Evolutionary conservation across 108 stramenopile species (phyloP).

Genomic region (Cyclotella atomus): DNA sequence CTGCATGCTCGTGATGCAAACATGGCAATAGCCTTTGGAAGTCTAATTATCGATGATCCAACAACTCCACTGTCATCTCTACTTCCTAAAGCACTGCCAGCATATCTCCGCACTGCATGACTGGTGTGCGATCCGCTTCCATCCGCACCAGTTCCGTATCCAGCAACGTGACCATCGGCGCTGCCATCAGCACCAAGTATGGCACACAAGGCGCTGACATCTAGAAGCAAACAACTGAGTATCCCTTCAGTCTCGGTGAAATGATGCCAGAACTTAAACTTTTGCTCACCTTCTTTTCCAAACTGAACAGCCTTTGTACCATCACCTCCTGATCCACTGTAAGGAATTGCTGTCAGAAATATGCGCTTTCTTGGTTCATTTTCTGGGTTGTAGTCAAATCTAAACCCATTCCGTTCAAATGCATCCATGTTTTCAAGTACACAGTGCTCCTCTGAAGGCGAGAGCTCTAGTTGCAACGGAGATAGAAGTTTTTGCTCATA

Average conservation of each 20-base stretch:
- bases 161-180: constrained; percentile 56
- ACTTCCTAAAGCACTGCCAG: constrained; percentile 38
- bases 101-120: constrained; percentile 85
- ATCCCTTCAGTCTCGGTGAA: no score
- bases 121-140: constrained; percentile 75
- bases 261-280: background rate
- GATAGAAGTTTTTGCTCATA: constrained; percentile 82
- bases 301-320: constrained; percentile 93
- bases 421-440: constrained; percentile 89
- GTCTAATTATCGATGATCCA: constrained; percentile 64
- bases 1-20: constrained; percentile 96
- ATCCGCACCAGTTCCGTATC: constrained; percentile 77
- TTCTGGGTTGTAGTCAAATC: constrained; percentile 71
- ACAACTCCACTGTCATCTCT: constrained; percentile 15
- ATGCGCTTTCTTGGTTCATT: constrained; percentile 85
- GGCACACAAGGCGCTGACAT: constrained; percentile 90
- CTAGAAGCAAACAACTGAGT: constrained; percentile 29
- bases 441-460: constrained; percentile 87
- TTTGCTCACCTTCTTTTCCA: constrained; percentile 60
- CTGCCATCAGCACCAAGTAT: constrained; percentile 79
- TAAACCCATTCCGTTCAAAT: constrained; percentile 94
- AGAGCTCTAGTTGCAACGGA: constrained; percentile 87
- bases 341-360: constrained; percentile 87
- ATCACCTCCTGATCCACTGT: constrained; percentile 84
- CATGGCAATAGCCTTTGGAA: constrained; percentile 97